phyloP scores from a whole-genome alignment of 2,329 filamentous ascomycete species.

The Aureobasidium sp. region DNA sequence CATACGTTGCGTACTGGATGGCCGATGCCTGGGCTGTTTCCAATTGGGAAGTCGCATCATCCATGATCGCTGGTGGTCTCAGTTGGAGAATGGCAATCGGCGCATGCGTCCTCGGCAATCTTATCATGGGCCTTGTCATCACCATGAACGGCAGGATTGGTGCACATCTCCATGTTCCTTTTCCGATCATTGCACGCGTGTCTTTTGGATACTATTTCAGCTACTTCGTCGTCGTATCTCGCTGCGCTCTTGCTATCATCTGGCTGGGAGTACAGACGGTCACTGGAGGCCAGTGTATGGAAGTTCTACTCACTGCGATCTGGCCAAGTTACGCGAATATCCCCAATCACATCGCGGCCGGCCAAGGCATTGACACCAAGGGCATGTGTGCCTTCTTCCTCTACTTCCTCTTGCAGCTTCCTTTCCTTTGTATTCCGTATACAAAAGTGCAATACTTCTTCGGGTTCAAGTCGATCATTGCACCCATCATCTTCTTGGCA shows the following conservation, averaged over 20 bases:
- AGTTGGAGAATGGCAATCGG: constrained; percentile 22
- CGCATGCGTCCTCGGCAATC: constrained; percentile 21
- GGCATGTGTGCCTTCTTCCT: constrained; percentile 38
- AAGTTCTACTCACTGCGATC: constrained; percentile 48
- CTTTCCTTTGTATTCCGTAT: constrained; percentile 23
- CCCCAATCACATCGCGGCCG: constrained; percentile 33
- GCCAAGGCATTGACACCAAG: constrained; percentile 35
- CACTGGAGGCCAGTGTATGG: constrained; percentile 51
- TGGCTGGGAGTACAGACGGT: constrained; percentile 49
- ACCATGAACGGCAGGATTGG: constrained; percentile 50
- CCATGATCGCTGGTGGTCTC: constrained; percentile 21
- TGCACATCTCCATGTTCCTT: constrained; percentile 46
- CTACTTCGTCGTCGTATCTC: constrained; percentile 48
- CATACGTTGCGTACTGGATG: constrained; percentile 23
- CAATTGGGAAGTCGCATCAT: constrained; percentile 21
- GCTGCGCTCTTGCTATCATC: constrained; percentile 48
- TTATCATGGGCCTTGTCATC: constrained; percentile 20
- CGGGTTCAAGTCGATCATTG: constrained; percentile 20
- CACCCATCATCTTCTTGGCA: constrained; percentile 21
- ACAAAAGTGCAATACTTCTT: constrained; percentile 23
- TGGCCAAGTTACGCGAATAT: constrained; percentile 40
- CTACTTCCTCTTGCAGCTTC: constrained; percentile 25
- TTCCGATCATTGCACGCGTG: constrained; percentile 49
- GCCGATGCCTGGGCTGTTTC: constrained; percentile 22
- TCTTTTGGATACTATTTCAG: constrained; percentile 52